Conservation (phyloP, 495 filamentous ascomycete genomes). For the Penicillium parvum region DNA sequence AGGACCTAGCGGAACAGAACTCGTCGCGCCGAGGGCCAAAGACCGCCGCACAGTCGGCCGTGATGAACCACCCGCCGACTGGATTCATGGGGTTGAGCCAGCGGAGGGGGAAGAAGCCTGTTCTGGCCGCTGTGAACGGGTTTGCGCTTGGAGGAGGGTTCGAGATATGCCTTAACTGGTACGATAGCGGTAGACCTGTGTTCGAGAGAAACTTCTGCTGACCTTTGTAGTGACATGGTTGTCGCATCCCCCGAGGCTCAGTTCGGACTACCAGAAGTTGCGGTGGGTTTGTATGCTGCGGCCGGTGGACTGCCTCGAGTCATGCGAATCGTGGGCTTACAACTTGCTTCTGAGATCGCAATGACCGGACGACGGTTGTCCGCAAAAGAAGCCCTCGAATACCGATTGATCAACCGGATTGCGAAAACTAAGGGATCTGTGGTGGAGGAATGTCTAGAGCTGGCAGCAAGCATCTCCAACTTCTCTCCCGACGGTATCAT, state of each 20-base stretch:
- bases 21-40: slow-evolving; percentile 4
- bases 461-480: slow-evolving; percentile 22
- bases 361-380: slow-evolving; percentile 53
- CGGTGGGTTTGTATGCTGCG: slow-evolving; percentile 59
- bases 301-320: slow-evolving; percentile 68
- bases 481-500: slow-evolving; percentile 68
- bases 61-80: slow-evolving; percentile 18
- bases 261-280: slow-evolving; percentile 63
- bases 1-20: slow-evolving; percentile 36
- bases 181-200: background rate
- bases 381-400: slow-evolving; percentile 53
- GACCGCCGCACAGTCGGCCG: slow-evolving; percentile 4
- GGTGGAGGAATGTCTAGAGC: slow-evolving; percentile 23
- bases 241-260: slow-evolving; percentile 49
- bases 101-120: slow-evolving; percentile 42
- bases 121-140: slow-evolving; percentile 69
- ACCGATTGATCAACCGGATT: slow-evolving; percentile 61
- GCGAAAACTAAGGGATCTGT: slow-evolving; percentile 47
- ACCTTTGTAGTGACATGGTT: slow-evolving; percentile 50
- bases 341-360: slow-evolving; percentile 63
- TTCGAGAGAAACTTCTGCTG: background rate
- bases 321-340: slow-evolving; percentile 53
- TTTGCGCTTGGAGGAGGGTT: slow-evolving; percentile 66
- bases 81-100: slow-evolving; percentile 30
- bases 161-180: slow-evolving; percentile 62